Base-by-base conservation (phyloP, 257 asterid species). In the Catharanthus roseus region DNA sequence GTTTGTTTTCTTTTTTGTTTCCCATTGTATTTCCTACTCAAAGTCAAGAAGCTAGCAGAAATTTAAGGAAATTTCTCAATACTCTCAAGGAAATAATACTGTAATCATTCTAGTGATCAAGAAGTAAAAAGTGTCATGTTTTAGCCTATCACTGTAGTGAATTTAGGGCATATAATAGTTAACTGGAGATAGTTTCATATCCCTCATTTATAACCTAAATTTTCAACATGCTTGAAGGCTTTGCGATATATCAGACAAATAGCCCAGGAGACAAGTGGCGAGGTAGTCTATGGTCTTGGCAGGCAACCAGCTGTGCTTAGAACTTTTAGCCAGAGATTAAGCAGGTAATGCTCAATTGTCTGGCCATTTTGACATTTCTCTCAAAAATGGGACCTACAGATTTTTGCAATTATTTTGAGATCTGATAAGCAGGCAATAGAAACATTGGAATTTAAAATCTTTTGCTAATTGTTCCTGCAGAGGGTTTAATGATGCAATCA, bases 291-390 rank as follows among this genome's bases (percentile, higher is more conserved):
- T 68, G 82, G 98, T 77, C 88, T 88, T 19, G 98, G 98, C 31
- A 82, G 98, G 79, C 99, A 95, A 75, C 99, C 99, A 10, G 98
- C 97, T 66, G 97, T 95, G 53, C 83, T 95, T 6, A 86, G 98
- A 67, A 90, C 97, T 23, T 95, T 95, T 81, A 88, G 98, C 87
- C 99, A 90, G 89, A 85, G 95, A 83, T 74, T 95, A 77, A 87
- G 91, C 96, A 88, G 97, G 99, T 95, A 61, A 36, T 21, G 76
- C 12, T 66, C 54, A 29, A 39, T 44, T 38, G 49, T 54, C 42
- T 42, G 29, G 18, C 6, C 41, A 26, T 38, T 62, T 69, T 54
- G 57, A 33, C 12, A 45, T 34, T 45, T 45, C 55, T 33, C 24
- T 41, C 19, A 19, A 18, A 44, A 24, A 65, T 31, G 47, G 3